phyloP scores from a whole-genome alignment of 176 grass and related monocot species.

The Neostapfia colusana region DNA sequence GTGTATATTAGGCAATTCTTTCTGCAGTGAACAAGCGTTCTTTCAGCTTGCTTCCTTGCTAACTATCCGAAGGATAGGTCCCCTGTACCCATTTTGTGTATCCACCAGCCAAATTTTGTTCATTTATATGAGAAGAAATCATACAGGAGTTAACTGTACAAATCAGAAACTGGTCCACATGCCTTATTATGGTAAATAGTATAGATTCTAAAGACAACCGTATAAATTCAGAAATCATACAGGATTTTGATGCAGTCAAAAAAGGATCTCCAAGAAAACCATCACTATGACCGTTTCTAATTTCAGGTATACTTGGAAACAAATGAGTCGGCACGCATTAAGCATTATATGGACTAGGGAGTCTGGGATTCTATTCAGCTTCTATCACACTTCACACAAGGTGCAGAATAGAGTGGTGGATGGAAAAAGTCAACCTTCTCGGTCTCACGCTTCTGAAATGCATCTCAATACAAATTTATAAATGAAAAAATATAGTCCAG shows the following conservation, averaged over 20 bases:
- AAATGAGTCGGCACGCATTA: too few species aligned
- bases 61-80: constrained; percentile 80
- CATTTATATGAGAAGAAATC: constrained; percentile 50
- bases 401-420: too few species aligned
- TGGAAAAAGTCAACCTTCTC: too few species aligned
- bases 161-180: constrained; percentile 19
- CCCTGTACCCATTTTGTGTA: constrained; percentile 57
- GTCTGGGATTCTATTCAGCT: too few species aligned
- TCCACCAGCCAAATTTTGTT: constrained; percentile 63
- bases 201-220: not conserved
- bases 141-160: constrained; percentile 48
- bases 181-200: not conserved
- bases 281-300: too few species aligned
- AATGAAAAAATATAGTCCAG: too few species aligned
- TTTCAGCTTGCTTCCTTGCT: constrained; percentile 49
- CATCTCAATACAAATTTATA: too few species aligned
- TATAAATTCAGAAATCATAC: constrained; percentile 13
- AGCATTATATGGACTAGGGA: too few species aligned
- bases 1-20: constrained; percentile 87
- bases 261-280: too few species aligned
- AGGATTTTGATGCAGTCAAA: not conserved
- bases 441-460: too few species aligned
- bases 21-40: constrained; percentile 52
- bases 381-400: too few species aligned
- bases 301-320: too few species aligned